Evolutionary conservation across 306 rosid species (phyloP), one percentile per base, ranked within the genome.

Genomic region (Fragaria iinumae): DNA sequence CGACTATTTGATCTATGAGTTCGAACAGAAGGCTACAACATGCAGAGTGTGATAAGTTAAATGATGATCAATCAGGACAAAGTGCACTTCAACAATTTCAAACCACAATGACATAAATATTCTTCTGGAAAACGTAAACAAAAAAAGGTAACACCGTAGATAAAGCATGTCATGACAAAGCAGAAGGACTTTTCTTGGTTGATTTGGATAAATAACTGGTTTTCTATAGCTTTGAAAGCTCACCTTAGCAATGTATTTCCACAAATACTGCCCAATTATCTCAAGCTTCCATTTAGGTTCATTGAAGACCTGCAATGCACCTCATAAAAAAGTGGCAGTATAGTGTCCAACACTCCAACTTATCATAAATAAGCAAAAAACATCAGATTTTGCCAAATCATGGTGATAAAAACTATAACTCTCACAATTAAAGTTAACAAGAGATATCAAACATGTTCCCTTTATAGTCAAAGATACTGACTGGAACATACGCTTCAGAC

Each of bases 211-310:
- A 14, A 27, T 32, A 77, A 39, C 36, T 25, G 13, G 4, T 23
- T 72, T 21, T 52, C 50, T 21, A 17, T 45, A 25, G 23, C 25
- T 63, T 39, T 27, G 27, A 67, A 50, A 57, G 21, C 52, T 81
- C 83, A 93, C 96, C 96, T 90, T 93, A 52, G 89, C 56, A 27
- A 89, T 87, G 90, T 88, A 93, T 81, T 89, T 93, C 93, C 91
- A 86, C 76, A 93, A 83, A 83, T 86, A 93, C 79, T 85, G 88
- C 91, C 84, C 89, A 72, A 94, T 79, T 72, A 92, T 75, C 84
- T 90, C 97, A 84, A 90, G 90, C 89, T 91, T 94, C 91, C 93
- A 91, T 81, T 88, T 90, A 27, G 97, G 84, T 57, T 88, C 89
- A 76, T 52, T 49, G 49, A 83, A 88, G 81, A 80, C 80, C 98